A percentile compares a stretch with the other conserved stretches of the same genome.
These are phyloP conservation scores for Cicer judaicum DNA, from an alignment of 306 rosid species.

Conservation along the genomic window DNA sequence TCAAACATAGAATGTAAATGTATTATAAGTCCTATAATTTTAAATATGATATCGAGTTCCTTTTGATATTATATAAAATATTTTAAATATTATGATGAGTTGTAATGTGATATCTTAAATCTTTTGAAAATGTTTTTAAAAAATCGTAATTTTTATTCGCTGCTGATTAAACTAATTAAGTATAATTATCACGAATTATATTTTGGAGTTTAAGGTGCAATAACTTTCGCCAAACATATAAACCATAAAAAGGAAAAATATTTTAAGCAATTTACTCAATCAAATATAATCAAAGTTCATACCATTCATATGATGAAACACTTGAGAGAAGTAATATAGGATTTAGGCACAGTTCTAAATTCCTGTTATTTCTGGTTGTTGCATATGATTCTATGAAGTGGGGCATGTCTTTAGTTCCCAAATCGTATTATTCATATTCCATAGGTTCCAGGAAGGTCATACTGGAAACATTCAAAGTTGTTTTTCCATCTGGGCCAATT, in stretches of 20 bases:
- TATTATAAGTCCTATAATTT: no score
- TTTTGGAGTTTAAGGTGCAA: no score
- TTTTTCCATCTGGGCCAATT: conserved; percentile 43
- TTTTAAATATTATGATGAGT: no score
- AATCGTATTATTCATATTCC: conserved; percentile 33
- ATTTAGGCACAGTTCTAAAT: neutral
- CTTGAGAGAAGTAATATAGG: neutral
- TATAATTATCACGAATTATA: no score
- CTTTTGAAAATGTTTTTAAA: no score
- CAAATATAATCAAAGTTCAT: conserved; percentile 17
- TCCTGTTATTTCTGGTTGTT: conserved; percentile 7
- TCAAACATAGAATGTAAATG: no score
- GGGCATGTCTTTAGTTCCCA: neutral
- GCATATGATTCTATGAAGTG: conserved; percentile 5
- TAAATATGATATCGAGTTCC: no score
- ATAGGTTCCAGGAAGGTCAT: neutral
- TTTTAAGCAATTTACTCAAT: neutral
- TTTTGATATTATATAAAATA: no score
- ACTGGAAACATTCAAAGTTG: conserved; percentile 32
- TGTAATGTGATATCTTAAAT: no score
- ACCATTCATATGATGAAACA: conserved; percentile 1
- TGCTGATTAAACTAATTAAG: no score
- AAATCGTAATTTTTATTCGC: no score
- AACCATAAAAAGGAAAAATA: neutral
- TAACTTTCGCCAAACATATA: neutral